phyloP scores from a whole-genome alignment of 2,329 filamentous ascomycete species.

The Didymosphaeria variabile region DNA sequence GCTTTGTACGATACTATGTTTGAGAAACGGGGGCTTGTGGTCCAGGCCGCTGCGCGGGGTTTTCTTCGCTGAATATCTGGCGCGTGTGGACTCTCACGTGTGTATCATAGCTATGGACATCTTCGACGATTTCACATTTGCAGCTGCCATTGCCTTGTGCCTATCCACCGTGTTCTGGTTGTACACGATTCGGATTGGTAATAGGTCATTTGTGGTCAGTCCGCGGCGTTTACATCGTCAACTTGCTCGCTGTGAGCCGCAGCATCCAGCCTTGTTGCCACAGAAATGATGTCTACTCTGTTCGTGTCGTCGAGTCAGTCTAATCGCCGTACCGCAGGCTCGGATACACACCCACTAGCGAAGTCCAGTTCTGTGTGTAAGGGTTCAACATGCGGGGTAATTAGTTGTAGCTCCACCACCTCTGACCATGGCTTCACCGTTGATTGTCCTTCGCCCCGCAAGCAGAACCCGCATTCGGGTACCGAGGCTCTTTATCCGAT shows the following conservation, averaged over 20 bases:
- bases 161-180: background rate
- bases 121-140: background rate
- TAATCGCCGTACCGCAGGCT: background rate
- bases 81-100: background rate
- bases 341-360: background rate
- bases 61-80: slow-evolving; percentile 4
- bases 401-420: background rate
- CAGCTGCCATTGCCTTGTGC: background rate
- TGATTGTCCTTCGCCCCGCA: background rate
- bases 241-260: background rate
- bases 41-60: slow-evolving; percentile 13
- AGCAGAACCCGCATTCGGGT: background rate
- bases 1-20: slow-evolving; percentile 15
- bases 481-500: slow-evolving; percentile 1
- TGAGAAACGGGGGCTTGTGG: slow-evolving; percentile 2
- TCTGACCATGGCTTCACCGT: background rate
- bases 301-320: background rate
- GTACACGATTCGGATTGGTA: no score
- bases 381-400: slow-evolving; percentile 1
- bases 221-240: background rate
- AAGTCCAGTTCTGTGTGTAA: background rate
- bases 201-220: background rate
- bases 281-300: background rate
- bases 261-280: background rate
- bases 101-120: slow-evolving; percentile 12